Evolutionary conservation across 2,329 filamentous ascomycete species (phyloP).

Genomic region (Clarireedia sp.): DNA sequence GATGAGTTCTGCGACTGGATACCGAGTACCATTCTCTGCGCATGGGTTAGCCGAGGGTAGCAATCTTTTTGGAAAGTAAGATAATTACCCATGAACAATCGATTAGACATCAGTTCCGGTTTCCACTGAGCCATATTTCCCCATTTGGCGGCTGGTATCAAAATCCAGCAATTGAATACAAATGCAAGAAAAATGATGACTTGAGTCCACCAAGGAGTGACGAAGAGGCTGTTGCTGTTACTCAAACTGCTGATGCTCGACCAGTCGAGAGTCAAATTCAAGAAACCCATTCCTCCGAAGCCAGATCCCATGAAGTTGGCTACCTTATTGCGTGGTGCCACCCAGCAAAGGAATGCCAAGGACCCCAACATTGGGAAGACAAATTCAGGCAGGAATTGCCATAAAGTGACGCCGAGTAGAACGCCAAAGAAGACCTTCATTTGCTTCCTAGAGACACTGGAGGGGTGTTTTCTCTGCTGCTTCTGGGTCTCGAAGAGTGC

Average conservation of each 20-base stretch:
- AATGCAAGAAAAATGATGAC: constrained; percentile 48
- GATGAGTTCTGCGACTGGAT: constrained; percentile 31
- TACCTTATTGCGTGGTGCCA: constrained; percentile 47
- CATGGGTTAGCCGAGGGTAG: neutral
- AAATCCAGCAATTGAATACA: constrained; percentile 48
- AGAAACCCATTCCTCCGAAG: constrained; percentile 53
- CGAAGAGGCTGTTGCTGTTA: constrained; percentile 39
- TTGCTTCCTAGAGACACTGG: constrained; percentile 41
- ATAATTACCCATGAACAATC: constrained; percentile 39
- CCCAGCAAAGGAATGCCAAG: constrained; percentile 55
- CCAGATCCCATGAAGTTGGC: constrained; percentile 55
- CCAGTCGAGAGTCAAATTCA: constrained; percentile 54
- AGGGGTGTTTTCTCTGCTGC: constrained; percentile 43
- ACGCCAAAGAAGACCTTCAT: constrained; percentile 49
- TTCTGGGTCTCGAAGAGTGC: constrained; percentile 51
- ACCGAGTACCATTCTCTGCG: constrained; percentile 29
- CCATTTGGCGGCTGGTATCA: constrained; percentile 51
- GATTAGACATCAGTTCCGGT: constrained; percentile 50
- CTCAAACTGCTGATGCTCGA: constrained; percentile 45
- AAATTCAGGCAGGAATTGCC: constrained; percentile 56
- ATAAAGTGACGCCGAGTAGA: constrained; percentile 45
- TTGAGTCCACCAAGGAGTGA: constrained; percentile 53
- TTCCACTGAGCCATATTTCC: constrained; percentile 45
- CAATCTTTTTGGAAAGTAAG: neutral
- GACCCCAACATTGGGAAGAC: constrained; percentile 52